These are phyloP conservation scores for Fomitopsis betulina DNA, from an alignment of 1,284 basidiomycete genomes.

Conservation along the genomic window DNA sequence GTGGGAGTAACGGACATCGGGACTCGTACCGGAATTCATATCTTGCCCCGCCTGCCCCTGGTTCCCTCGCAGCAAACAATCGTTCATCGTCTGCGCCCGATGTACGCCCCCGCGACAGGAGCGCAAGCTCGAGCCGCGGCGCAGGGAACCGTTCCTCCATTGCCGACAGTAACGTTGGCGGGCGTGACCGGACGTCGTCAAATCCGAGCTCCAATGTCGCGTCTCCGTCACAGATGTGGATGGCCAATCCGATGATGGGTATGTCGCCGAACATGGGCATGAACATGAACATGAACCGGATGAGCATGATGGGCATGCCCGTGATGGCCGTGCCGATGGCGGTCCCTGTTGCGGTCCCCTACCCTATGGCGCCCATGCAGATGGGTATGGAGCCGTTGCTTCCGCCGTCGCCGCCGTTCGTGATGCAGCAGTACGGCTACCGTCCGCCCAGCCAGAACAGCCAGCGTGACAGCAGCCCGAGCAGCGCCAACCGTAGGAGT, in stretches of 20 bases:
- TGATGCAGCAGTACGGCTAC: conserved; percentile 50
- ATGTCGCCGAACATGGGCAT: conserved; percentile 9
- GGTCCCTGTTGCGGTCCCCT: conserved; percentile 25
- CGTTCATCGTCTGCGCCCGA: conserved; percentile 53
- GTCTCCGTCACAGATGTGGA: conserved; percentile 16
- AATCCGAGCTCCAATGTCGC: conserved; percentile 3
- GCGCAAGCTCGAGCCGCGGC: conserved; percentile 17
- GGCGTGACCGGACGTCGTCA: conserved; percentile 12
- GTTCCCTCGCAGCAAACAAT: conserved; percentile 38
- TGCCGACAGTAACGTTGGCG: conserved; percentile 30
- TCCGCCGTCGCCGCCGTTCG: conserved; percentile 72
- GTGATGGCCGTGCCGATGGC: conserved; percentile 31
- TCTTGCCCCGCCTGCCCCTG: conserved; percentile 30
- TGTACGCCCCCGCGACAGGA: conserved; percentile 34
- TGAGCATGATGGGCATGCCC: conserved; percentile 29
- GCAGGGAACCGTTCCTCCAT: conserved; percentile 41
- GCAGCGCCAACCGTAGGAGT: neutral
- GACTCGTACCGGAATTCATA: conserved; percentile 12
- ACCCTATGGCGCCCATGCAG: conserved; percentile 15
- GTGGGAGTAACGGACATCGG: conserved; percentile 12
- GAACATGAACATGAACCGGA: conserved; percentile 16
- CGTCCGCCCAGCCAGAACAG: conserved; percentile 17
- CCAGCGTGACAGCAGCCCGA: conserved; percentile 13
- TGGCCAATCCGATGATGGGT: conserved; percentile 7
- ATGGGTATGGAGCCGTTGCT: conserved; percentile 45